A percentile compares a stretch with the other conserved stretches of the same genome.
phyloP scores from a whole-genome alignment of 2,329 filamentous ascomycete species.

The Fusarium sp. region DNA sequence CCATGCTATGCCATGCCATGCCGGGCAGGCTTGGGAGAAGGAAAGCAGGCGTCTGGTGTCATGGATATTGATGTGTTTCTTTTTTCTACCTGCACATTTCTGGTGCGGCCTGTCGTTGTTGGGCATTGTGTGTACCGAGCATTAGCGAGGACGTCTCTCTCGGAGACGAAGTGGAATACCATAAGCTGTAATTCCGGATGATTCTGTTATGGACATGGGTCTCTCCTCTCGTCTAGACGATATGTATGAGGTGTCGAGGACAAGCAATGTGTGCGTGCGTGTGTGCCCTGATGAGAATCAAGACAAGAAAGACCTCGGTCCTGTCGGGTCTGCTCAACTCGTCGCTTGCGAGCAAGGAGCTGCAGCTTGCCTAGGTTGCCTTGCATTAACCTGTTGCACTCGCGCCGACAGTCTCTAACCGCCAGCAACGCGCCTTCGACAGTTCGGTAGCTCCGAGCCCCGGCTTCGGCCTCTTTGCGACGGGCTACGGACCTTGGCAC shows the following conservation, averaged over 20 bases:
- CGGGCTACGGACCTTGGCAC: slow-evolving; percentile 14
- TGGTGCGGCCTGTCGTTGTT: slow-evolving; percentile 1
- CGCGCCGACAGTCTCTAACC: slow-evolving; percentile 5
- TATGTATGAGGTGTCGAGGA: neutral
- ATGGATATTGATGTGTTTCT: slow-evolving; percentile 22
- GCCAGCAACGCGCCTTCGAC: slow-evolving; percentile 8
- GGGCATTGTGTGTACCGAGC: slow-evolving; percentile 13
- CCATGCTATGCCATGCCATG: neutral
- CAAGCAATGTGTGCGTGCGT: neutral
- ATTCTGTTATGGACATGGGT: neutral
- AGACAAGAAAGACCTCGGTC: neutral
- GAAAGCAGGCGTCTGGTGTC: slow-evolving; percentile 37
- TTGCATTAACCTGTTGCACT: slow-evolving; percentile 8
- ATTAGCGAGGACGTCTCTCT: neutral
- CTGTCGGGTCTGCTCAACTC: neutral
- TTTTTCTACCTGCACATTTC: neutral
- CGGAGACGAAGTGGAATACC: neutral
- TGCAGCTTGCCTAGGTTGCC: neutral
- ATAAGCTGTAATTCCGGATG: neutral
- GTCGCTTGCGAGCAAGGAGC: neutral
- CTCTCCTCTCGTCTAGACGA: neutral
- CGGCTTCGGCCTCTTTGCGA: slow-evolving; percentile 28
- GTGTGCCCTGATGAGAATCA: neutral
- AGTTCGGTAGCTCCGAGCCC: slow-evolving; percentile 1
- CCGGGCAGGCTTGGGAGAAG: neutral